These are phyloP conservation scores for Fistulifera solaris DNA, from an alignment of 108 stramenopile species.

Conservation along the genomic window DNA sequence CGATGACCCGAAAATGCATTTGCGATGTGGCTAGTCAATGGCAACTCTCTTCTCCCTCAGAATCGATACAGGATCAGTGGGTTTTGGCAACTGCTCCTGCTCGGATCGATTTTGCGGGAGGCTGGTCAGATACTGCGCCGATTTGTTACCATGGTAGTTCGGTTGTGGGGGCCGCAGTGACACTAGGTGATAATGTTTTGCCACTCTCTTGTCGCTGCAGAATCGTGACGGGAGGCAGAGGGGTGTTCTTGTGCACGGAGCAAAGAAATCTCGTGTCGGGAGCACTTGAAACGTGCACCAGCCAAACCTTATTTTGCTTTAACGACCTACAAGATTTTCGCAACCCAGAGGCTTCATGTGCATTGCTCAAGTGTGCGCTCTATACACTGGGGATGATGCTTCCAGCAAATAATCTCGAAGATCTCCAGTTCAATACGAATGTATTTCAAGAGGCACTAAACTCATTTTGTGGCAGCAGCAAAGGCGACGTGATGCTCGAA, in stretches of 20 bases:
- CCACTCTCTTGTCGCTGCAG: slow-evolving; percentile 64
- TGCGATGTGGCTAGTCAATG: slow-evolving; percentile 8
- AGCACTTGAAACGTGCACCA: neutral
- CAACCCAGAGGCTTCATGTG: slow-evolving; percentile 48
- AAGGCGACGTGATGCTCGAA: slow-evolving; percentile 46
- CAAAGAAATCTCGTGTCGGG: slow-evolving; percentile 19
- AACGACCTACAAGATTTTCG: slow-evolving; percentile 39
- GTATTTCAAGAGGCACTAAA: slow-evolving; percentile 37
- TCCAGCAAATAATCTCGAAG: too few relatives aligned
- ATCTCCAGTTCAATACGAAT: too few relatives aligned
- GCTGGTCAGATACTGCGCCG: slow-evolving; percentile 87
- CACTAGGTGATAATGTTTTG: slow-evolving; percentile 37
- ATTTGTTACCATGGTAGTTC: slow-evolving; percentile 72
- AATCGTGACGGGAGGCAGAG: slow-evolving; percentile 20
- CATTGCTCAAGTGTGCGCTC: slow-evolving; percentile 63
- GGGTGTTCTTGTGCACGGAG: slow-evolving; percentile 48
- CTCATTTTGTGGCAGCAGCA: slow-evolving; percentile 36
- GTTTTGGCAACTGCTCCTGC: slow-evolving; percentile 58
- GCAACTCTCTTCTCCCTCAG: neutral
- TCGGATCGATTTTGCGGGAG: slow-evolving; percentile 76
- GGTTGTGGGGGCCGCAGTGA: slow-evolving; percentile 60
- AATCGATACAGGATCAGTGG: slow-evolving; percentile 16
- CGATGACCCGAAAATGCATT: slow-evolving; percentile 37
- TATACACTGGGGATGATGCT: slow-evolving; percentile 40
- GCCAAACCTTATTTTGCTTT: slow-evolving; percentile 11